A percentile compares a stretch with the other conserved stretches of the same genome.
These are phyloP conservation scores for Nothophaeocryptopus gaeumannii DNA, from an alignment of 2,329 filamentous ascomycete species.

Conservation along the genomic window DNA sequence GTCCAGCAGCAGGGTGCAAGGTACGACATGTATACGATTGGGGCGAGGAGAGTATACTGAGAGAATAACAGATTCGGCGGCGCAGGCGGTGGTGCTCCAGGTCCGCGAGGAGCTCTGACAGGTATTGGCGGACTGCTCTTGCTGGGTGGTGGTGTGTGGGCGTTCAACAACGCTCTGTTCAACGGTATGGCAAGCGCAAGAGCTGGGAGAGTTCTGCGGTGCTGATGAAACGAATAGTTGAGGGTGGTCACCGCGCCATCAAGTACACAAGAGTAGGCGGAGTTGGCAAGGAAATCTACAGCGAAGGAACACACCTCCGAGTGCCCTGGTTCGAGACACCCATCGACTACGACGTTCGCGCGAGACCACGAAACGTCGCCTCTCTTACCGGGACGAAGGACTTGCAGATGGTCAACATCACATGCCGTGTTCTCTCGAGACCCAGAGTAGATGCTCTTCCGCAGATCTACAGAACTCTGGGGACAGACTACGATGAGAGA, in stretches of 20 bases:
- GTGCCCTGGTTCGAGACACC: constrained; percentile 98
- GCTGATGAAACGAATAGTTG: constrained; percentile 53
- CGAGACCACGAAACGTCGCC: constrained; percentile 92
- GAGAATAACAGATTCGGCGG: constrained; percentile 43
- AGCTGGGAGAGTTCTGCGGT: background rate
- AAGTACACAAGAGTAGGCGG: constrained; percentile 89
- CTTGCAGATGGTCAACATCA: constrained; percentile 99
- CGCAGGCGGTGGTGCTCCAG: constrained; percentile 47
- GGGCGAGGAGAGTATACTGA: constrained; percentile 17
- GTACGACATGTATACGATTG: constrained; percentile 21
- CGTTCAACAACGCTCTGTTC: constrained; percentile 64
- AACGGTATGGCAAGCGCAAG: constrained; percentile 52
- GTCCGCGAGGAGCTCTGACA: constrained; percentile 52
- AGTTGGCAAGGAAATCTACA: constrained; percentile 95
- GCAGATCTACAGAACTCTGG: constrained; percentile 94
- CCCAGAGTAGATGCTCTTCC: constrained; percentile 85
- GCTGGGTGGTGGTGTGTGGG: constrained; percentile 53
- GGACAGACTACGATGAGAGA: constrained; percentile 94
- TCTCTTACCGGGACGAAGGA: constrained; percentile 98
- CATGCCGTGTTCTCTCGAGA: constrained; percentile 94
- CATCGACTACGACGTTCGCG: constrained; percentile 94
- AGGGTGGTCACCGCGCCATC: constrained; percentile 97
- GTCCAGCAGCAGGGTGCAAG: constrained; percentile 48
- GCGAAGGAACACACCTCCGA: constrained; percentile 90
- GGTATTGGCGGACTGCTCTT: constrained; percentile 55